phyloP scores from a whole-genome alignment of 164 flowering plant species.

The Taxillus chinensis region DNA sequence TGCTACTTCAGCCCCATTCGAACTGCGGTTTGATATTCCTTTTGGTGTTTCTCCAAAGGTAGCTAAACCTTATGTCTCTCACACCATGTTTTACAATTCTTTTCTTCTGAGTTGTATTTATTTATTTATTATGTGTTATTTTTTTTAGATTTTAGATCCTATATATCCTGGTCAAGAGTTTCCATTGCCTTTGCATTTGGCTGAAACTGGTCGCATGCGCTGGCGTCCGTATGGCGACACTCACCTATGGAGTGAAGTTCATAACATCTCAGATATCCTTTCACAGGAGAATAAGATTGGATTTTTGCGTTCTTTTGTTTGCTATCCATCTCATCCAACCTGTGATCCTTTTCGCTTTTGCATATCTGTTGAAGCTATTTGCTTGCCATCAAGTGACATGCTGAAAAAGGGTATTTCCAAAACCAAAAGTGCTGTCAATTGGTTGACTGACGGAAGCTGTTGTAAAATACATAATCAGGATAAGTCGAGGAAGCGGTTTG shows the following conservation, averaged over 20 bases:
- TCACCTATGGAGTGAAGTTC: constrained; percentile 92
- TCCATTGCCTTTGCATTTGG: constrained; percentile 87
- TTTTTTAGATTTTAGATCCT: constrained; percentile 71
- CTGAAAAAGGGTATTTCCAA: constrained; percentile 16
- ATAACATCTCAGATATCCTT: constrained; percentile 55
- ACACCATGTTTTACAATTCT: no score
- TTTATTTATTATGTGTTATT: neutral
- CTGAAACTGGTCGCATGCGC: constrained; percentile 81
- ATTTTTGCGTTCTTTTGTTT: constrained; percentile 65
- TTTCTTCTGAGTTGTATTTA: no score
- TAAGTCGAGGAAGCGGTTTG: constrained; percentile 26
- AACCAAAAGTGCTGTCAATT: constrained; percentile 13
- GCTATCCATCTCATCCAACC: constrained; percentile 88
- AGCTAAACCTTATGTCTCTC: neutral
- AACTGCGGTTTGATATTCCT: constrained; percentile 93
- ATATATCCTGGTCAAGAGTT: constrained; percentile 78
- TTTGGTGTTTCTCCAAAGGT: constrained; percentile 94
- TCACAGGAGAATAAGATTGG: constrained; percentile 57
- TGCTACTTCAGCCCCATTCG: constrained; percentile 68
- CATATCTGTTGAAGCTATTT: constrained; percentile 54
- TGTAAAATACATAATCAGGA: constrained; percentile 10
- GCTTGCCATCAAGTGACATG: constrained; percentile 28
- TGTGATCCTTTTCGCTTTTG: constrained; percentile 89
- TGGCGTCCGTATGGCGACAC: constrained; percentile 83
- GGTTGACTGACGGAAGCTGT: constrained; percentile 8